Conservation (phyloP, 2,329 filamentous ascomycete species). For the Elsinoe ampelina region DNA sequence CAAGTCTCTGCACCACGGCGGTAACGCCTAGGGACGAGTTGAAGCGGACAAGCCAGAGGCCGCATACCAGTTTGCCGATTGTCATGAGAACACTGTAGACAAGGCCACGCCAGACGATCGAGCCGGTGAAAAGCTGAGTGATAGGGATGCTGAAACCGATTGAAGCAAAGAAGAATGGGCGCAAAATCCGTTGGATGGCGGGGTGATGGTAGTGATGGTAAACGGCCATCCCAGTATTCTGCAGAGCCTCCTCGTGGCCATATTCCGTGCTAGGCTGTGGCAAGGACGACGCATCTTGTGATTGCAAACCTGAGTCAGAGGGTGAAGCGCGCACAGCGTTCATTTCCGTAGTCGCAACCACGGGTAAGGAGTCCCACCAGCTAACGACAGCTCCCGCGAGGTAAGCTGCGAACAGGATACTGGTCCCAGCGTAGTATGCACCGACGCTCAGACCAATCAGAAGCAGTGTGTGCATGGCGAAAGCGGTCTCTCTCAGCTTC, state of each 20-base stretch:
- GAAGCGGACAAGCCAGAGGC: conserved; percentile 34
- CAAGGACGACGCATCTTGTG: no score
- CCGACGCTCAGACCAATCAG: conserved; percentile 43
- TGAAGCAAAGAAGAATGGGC: conserved; percentile 64
- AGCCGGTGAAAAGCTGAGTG: conserved; percentile 54
- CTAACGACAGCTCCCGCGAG: conserved; percentile 47
- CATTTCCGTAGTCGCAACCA: no score
- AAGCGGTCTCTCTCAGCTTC: conserved; percentile 3
- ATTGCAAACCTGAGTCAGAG: no score
- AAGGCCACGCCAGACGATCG: conserved; percentile 61
- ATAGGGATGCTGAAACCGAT: conserved; percentile 76
- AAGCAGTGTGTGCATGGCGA: conserved; percentile 37
- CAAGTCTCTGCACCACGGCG: neutral
- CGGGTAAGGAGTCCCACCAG: conserved; percentile 45
- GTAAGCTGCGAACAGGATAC: conserved; percentile 54
- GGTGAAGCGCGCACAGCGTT: no score
- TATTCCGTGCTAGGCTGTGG: no score
- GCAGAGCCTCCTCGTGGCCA: neutral
- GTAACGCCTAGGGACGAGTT: neutral
- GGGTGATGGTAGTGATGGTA: conserved; percentile 38
- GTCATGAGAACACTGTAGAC: conserved; percentile 65
- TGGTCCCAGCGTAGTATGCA: conserved; percentile 53
- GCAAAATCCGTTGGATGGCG: conserved; percentile 45
- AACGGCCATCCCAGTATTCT: conserved; percentile 18
- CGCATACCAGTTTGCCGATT: conserved; percentile 36